Evolutionary conservation across 1,284 basidiomycete species (phyloP).

Genomic region (Cutaneotrichosporon cavernicola): DNA sequence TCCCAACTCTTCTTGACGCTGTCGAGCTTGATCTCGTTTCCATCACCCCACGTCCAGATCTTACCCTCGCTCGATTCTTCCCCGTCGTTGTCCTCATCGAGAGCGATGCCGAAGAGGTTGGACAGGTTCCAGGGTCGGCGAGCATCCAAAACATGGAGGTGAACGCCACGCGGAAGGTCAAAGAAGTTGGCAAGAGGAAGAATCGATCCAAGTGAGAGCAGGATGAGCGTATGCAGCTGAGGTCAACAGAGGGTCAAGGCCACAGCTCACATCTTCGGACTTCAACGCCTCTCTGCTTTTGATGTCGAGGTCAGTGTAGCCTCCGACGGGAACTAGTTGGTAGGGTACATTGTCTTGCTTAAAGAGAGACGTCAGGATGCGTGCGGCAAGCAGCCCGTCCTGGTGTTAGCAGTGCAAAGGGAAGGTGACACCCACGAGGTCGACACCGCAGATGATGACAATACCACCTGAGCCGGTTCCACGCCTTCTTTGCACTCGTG

Average conservation of each 20-base stretch:
- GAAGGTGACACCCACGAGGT: conserved; percentile 41
- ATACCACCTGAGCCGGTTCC: conserved; percentile 44
- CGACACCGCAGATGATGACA: conserved; percentile 49
- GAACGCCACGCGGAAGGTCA: conserved; percentile 54
- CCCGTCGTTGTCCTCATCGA: conserved; percentile 43
- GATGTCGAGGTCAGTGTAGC: conserved; percentile 69
- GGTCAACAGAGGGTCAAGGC: neutral
- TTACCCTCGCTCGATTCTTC: conserved; percentile 61
- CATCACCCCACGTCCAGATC: conserved; percentile 80
- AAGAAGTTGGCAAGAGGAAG: conserved; percentile 70
- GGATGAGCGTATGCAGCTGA: conserved; percentile 84
- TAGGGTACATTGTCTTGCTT: conserved; percentile 92
- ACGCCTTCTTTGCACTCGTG: conserved; percentile 56
- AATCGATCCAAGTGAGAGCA: conserved; percentile 89
- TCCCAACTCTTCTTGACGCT: conserved; percentile 56
- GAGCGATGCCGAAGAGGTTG: conserved; percentile 72
- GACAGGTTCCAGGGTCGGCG: conserved; percentile 86
- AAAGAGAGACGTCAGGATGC: conserved; percentile 85
- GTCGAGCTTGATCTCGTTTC: conserved; percentile 64
- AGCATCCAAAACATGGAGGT: conserved; percentile 91
- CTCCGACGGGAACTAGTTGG: conserved; percentile 86
- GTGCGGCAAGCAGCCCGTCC: conserved; percentile 48
- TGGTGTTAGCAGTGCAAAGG: conserved; percentile 21
- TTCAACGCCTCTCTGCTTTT: conserved; percentile 65
- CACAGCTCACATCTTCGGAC: conserved; percentile 19